These are phyloP conservation scores for Sabuloglossum arenarium DNA, from an alignment of 495 filamentous ascomycete genomes.

Conservation along the genomic window DNA sequence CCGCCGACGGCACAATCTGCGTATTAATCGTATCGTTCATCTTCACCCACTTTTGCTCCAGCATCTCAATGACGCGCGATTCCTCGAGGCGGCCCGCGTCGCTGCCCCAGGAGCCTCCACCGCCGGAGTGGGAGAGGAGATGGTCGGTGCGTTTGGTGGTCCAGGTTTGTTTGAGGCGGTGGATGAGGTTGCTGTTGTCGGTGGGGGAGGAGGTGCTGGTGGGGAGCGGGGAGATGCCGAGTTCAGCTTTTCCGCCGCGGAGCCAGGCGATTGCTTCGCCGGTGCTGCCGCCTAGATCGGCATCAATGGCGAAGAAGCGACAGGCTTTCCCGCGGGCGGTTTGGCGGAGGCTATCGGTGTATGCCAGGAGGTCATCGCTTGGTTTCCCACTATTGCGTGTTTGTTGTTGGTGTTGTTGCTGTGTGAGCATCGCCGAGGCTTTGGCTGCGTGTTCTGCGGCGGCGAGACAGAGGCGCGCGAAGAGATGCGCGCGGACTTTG, in stretches of 20 bases:
- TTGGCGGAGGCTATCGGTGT: conserved; percentile 49
- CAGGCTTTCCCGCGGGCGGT: conserved; percentile 65
- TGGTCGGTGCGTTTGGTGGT: too few species aligned
- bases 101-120: background rate
- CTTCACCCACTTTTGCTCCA: conserved; percentile 77
- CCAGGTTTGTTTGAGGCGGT: too few species aligned
- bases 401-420: conserved; percentile 2
- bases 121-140: background rate
- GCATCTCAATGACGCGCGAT: conserved; percentile 60
- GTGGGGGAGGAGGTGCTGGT: too few species aligned
- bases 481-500: conserved; percentile 70
- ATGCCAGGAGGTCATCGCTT: conserved; percentile 42
- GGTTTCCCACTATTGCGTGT: conserved; percentile 16
- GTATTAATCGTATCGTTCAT: conserved; percentile 88
- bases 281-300: conserved; percentile 58
- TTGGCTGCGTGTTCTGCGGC: conserved; percentile 44
- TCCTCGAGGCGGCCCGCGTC: conserved; percentile 77
- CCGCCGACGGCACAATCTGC: conserved; percentile 49
- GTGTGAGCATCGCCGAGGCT: conserved; percentile 30
- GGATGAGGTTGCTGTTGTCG: too few species aligned
- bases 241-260: conserved; percentile 42
- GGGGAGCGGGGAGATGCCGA: conserved; percentile 32
- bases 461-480: conserved; percentile 70
- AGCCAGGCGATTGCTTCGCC: conserved; percentile 77
- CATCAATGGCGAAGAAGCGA: conserved; percentile 76